Evolutionary conservation across 2,329 filamentous ascomycete genomes (phyloP), one percentile per base, ranked within the genome.

Genomic region (Fusarium falciforme): DNA sequence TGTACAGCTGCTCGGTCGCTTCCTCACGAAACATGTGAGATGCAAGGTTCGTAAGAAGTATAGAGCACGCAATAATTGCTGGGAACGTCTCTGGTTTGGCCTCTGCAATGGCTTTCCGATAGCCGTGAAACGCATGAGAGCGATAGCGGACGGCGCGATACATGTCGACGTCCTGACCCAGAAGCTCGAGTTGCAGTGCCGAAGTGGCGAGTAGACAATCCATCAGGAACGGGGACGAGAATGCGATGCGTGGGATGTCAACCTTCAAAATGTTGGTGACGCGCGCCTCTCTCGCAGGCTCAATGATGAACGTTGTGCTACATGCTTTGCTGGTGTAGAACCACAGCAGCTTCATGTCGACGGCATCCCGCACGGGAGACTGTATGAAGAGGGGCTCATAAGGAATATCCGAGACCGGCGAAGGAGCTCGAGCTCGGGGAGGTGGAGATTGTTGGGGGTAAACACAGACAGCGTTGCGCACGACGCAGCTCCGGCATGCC

Each of bases 401-500:
- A 17, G 44, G 44, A 16, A 49, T 49, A 49, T 27, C 27, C 6
- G 47, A 20, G 27, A 31, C 17, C 14, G 47, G 47, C 27, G 11
- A 29, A 36, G 52, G 52, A 57, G 31, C 11, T 55, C 17, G 27
- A 11, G 25, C 47, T 29, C 20, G 20, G 11, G n/a, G 52, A 57
- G 52, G 29, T 35, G 52, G 31, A 22, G 33, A 25, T n/a, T 29
- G 47, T 52, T 31, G 47, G 27, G 67, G 68, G 7, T 70, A 70
- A 20, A 40, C 10, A 16, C 57, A 60, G 16, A n/a, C 11, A 10
- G 25, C 27, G 16, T 60, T 60, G 7, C 35, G 35, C 35, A 40
- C 14, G 57, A 42, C 35, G 12, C 57, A 60, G 10, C 36, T 36
- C 36, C 22, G 22, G 20, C 57, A 60, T 8, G 35, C 25, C 10